Percentiles rank a stretch among this genome's conserved stretches.
Conservation (phyloP, 2,329 filamentous ascomycete genomes). For the Hyphodiscus sp. region DNA sequence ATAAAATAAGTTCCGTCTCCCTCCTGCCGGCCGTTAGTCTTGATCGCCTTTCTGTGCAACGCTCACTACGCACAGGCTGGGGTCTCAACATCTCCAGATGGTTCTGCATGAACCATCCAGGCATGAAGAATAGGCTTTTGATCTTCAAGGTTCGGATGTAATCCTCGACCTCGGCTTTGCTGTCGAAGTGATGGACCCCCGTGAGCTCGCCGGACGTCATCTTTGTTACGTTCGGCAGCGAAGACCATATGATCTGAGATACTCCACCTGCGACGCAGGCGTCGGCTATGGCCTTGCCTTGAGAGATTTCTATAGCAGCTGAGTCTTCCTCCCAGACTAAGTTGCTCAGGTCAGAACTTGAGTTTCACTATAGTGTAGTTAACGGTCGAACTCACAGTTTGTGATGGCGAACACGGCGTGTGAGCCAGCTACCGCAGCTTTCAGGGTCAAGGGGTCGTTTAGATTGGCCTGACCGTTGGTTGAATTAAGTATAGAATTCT, state of each 20-base stretch:
- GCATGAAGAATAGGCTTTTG: constrained; percentile 38
- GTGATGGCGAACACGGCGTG: constrained; percentile 20
- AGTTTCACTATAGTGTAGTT: no score
- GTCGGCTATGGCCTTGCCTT: constrained; percentile 31
- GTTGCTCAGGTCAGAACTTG: no score
- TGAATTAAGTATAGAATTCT: neutral
- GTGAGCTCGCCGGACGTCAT: constrained; percentile 34
- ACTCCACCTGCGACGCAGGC: constrained; percentile 34
- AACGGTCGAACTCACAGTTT: no score
- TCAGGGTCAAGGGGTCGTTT: constrained; percentile 34
- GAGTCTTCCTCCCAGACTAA: constrained; percentile 28
- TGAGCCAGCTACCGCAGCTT: constrained; percentile 15
- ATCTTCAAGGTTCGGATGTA: constrained; percentile 35
- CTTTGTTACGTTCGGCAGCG: constrained; percentile 33
- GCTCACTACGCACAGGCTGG: no score
- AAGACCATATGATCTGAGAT: constrained; percentile 39
- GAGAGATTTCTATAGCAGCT: constrained; percentile 23
- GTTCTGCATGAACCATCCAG: constrained; percentile 43
- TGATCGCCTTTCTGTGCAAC: no score
- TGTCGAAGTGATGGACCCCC: constrained; percentile 31
- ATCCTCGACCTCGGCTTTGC: constrained; percentile 54
- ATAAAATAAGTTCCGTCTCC: no score
- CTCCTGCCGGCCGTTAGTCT: no score
- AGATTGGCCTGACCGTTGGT: constrained; percentile 30
- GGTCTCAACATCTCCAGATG: constrained; percentile 17